phyloP scores from a whole-genome alignment of 352 stramenopile species.

The Globisporangium recalcitrans region DNA sequence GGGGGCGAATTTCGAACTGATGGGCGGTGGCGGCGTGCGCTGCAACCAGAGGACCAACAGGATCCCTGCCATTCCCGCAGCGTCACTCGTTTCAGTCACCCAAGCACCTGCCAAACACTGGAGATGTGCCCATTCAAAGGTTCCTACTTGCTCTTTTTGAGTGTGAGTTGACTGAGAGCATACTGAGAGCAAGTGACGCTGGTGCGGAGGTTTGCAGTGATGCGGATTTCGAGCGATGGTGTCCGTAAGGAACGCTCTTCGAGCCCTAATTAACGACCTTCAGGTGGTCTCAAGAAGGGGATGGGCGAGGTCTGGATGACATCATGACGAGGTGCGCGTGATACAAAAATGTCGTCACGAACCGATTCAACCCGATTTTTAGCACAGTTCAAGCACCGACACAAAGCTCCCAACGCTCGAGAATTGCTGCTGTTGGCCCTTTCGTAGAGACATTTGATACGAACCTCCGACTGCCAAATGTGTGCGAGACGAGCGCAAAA shows the following conservation, averaged over 20 bases:
- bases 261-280: background rate
- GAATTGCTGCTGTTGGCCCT: too few relatives aligned
- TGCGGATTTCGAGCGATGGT: background rate
- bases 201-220: background rate
- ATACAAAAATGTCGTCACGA: background rate
- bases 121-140: background rate
- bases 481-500: background rate
- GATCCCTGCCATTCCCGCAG: background rate
- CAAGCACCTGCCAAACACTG: background rate
- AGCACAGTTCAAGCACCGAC: too few relatives aligned
- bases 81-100: background rate
- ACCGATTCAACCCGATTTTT: background rate
- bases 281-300: background rate
- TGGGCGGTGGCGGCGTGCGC: background rate
- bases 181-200: background rate
- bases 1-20: constrained; percentile 4
- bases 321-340: constrained; percentile 1
- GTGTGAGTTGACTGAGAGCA: background rate
- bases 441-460: background rate
- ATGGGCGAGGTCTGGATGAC: background rate
- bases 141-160: background rate
- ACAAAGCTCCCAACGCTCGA: too few relatives aligned
- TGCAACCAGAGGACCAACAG: background rate
- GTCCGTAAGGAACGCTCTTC: background rate
- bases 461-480: background rate